Percentiles rank a stretch among this genome's conserved stretches.
Evolutionary conservation across 2,329 filamentous ascomycete genomes (phyloP).

Genomic region (Aspergillus sp.): DNA sequence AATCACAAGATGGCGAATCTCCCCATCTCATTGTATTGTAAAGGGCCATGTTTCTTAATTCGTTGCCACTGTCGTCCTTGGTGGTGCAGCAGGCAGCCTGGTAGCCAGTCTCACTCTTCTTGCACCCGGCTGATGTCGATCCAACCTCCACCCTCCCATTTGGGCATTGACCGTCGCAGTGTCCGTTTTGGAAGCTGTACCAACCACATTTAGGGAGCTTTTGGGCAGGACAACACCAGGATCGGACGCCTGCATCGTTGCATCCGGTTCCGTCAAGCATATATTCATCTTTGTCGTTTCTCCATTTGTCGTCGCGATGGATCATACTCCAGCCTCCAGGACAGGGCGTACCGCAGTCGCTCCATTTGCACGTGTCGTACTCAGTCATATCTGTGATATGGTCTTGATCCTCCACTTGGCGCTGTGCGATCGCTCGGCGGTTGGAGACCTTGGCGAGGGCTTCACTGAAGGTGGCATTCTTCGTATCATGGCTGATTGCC

Average conservation of each 20-base stretch:
- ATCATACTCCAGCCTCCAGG: neutral
- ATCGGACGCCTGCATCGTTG: neutral
- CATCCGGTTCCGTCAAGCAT: neutral
- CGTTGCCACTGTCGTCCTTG: no score
- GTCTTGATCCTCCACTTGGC: no score
- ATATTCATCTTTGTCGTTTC: neutral
- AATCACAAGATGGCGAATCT: no score
- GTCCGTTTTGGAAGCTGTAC: neutral
- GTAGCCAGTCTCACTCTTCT: no score
- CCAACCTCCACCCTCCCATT: no score
- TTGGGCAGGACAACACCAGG: neutral
- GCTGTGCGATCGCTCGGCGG: no score
- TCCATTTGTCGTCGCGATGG: no score
- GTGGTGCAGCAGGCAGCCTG: no score
- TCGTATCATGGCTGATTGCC: conserved; percentile 1
- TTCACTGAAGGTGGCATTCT: neutral
- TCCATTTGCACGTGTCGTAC: neutral
- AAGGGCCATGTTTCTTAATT: no score
- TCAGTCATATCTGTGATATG: no score
- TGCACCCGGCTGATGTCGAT: no score
- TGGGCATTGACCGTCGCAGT: neutral
- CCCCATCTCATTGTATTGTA: no score
- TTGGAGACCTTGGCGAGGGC: neutral
- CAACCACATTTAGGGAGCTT: neutral
- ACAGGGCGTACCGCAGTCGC: neutral